A percentile compares a stretch with the other conserved stretches of the same genome.
Conservation (phyloP, 257 asterid species). For the Paulownia fortunei region DNA sequence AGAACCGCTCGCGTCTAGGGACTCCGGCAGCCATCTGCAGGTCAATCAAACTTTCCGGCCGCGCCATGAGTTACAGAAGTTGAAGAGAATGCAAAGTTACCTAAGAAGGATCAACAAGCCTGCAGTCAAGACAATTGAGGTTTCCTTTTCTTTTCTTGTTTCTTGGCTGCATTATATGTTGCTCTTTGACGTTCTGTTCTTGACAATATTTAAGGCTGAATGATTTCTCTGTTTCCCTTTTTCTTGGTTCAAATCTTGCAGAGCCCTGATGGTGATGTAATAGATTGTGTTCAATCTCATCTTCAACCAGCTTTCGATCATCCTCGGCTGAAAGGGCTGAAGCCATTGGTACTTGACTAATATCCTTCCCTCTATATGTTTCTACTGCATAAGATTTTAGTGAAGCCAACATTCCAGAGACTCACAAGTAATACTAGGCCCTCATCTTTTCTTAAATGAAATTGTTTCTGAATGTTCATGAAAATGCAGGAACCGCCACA, state of each 20-base stretch:
- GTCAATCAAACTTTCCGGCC: conserved; percentile 70
- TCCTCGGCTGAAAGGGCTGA: conserved; percentile 83
- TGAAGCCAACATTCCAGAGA: too few relatives aligned
- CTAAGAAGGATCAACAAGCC: conserved; percentile 82
- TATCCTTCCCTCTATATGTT: not conserved
- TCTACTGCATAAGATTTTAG: too few relatives aligned
- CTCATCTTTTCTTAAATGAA: too few relatives aligned
- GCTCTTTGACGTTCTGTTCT: not conserved
- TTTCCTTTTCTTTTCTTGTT: not conserved
- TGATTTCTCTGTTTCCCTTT: too few relatives aligned
- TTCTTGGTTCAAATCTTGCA: conserved; percentile 32
- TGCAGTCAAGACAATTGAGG: conserved; percentile 80
- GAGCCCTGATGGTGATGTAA: conserved; percentile 91
- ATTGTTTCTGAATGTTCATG: too few relatives aligned
- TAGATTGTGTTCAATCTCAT: conserved; percentile 81
- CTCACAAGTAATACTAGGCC: too few relatives aligned
- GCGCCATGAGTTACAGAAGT: conserved; percentile 45
- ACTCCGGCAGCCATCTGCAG: conserved; percentile 15
- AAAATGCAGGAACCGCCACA: conserved; percentile 75
- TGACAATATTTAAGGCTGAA: too few relatives aligned
- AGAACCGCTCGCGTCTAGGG: not conserved
- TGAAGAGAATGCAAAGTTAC: conserved; percentile 58
- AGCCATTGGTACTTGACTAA: conserved; percentile 68
- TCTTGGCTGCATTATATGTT: not conserved
- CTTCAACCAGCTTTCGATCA: conserved; percentile 99